Evolutionary conservation across 1,284 basidiomycete genomes (phyloP), one percentile per base, ranked within the genome.

Genomic region (Pseudozyma hubeiensis): DNA sequence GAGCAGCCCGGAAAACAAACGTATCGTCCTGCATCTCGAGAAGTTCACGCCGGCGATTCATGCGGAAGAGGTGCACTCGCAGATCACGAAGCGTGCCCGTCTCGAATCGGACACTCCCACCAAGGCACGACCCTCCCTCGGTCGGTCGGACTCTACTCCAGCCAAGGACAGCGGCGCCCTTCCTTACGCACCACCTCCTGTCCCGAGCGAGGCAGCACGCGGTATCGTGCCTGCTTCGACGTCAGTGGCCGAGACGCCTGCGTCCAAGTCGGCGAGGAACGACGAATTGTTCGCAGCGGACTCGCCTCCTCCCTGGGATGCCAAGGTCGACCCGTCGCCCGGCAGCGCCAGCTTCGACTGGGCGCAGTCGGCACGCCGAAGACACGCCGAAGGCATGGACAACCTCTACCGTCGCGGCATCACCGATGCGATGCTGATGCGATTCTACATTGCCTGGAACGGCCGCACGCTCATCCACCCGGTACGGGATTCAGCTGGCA

Each of bases 361-460:
- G 62, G 35, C 55, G 0, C 62, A 74, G 39, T 44, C 50, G 24
- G 75, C 66, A 1, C 59, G 77, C 17, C 72, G 77, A 54, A 68
- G 80, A 16, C 65, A 84, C 35, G 75, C 70, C 8, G 67, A 66
- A 7, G 82, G 81, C 29, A 82, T 81, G 72, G 67, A 73, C 30
- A 81, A 82, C 52, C 60, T 84, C 37, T 78, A 78, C 47, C 61
- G 69, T 16, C 81, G 82, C 40, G 82, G 82, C 30, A 71, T 84
- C 40, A 81, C 75, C 17, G 81, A 84, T 46, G 63, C 76, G 30
- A 82, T 84, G 82, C 79, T 84, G 19, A 54, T 75, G 60, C 65
- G 64, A 24, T 82, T 76, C 67, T 77, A 75, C 56, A 53, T 84
- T 35, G 82, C 75, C 29, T 84, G 81, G 81, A 77, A 83, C 48